Percentiles rank a stretch among this genome's conserved stretches.
Conservation (phyloP, 495 filamentous ascomycete species). For the Pseudevernia furfuracea region DNA sequence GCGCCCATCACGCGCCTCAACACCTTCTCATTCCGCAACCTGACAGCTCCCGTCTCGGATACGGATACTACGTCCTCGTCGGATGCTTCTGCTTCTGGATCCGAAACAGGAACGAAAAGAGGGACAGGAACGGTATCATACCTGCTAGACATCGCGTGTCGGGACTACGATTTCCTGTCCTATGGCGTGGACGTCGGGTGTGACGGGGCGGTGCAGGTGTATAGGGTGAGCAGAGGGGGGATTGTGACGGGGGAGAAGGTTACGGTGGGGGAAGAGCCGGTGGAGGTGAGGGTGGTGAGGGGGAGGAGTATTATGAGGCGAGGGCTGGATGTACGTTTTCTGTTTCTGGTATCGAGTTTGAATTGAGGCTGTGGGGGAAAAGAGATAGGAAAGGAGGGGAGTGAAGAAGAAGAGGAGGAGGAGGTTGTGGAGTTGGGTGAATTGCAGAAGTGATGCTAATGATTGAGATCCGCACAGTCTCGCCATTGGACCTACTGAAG, state of each 20-base stretch:
- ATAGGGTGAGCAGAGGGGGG: constrained; percentile 73
- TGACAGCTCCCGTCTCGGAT: constrained; percentile 23
- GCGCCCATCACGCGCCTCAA: constrained; percentile 58
- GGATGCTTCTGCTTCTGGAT: no score
- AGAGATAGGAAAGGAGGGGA: not conserved
- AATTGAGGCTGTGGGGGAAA: no score
- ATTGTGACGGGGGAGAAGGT: constrained; percentile 63
- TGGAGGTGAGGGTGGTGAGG: constrained; percentile 56
- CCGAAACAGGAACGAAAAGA: constrained; percentile 6
- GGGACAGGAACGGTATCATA: constrained; percentile 54
- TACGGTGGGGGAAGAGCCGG: constrained; percentile 24
- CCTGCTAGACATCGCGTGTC: constrained; percentile 67
- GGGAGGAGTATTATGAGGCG: constrained; percentile 65
- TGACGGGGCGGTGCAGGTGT: constrained; percentile 40
- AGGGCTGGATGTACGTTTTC: constrained; percentile 68
- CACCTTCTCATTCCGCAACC: constrained; percentile 63
- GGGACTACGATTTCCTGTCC: constrained; percentile 64
- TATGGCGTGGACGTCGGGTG: constrained; percentile 66
- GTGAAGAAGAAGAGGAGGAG: not conserved
- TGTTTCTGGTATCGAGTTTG: no score
- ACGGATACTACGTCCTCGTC: no score
- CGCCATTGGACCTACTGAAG: constrained; percentile 65
- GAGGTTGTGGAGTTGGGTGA: not conserved
- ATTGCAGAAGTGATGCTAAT: not conserved
- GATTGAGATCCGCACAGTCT: constrained; percentile 34